Evolutionary conservation across 495 filamentous ascomycete genomes (phyloP), one percentile per base, ranked within the genome.

Genomic region (Penicillium salamii): DNA sequence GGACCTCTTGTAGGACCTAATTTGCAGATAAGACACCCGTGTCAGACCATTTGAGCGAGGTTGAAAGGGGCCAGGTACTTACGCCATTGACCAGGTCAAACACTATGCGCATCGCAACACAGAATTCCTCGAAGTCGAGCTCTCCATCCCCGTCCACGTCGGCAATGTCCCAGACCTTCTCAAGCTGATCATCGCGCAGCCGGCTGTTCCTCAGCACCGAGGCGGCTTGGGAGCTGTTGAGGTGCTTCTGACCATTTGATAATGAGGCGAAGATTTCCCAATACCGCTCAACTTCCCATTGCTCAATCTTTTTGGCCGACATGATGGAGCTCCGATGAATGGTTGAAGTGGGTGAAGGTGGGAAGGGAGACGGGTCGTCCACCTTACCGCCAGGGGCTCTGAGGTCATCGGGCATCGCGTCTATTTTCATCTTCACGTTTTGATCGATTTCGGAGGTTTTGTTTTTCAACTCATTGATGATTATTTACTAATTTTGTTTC

Each of bases 61-160:
- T 29, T 14, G 21, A 29, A 5, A 19, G 34, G 15, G 34, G 34
- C 15, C 18, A 5, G 17, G 36, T 55, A 77, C 86, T 55, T 74
- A 95, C 90, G 58, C 93, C 93, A 69, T 98, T 98, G 28, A 97
- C 86, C 40, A 97, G 63, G 68, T 98, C 93, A 63, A 96, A 98
- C 44, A 97, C 95, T 46, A 98, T 70, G 65, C 93, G 79, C 95
- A 98, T 97, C 19, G 93, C 93, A 38, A 98, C 93, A 64, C 93
- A 98, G 66, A 98, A 98, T 74, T 98, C 93, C 70, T 97, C 93
- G 73, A 98, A 98, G 72, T 98, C 93, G 26, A 98, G 71, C 65
- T 91, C 95, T 31, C 93, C 93, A 72, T 98, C 93, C 54, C 87
- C 88, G 66, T 98, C 93, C 42, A 98, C 89, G 67, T 98, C 93